Evolutionary conservation across 176 grass and related monocot species (phyloP).

Genomic region (Avena eriantha): DNA sequence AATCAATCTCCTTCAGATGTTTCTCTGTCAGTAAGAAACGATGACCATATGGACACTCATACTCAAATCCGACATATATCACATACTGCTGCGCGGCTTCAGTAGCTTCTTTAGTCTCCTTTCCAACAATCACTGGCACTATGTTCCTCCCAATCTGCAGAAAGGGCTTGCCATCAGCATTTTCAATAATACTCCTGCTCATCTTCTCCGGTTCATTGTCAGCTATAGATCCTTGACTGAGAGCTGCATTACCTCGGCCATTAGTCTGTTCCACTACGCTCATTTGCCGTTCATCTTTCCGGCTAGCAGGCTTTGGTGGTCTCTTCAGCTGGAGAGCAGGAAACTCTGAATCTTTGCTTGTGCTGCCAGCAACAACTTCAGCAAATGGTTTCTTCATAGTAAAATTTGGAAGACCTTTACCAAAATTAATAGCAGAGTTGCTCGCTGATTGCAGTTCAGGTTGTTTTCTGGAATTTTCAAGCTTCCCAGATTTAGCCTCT

Average conservation of each 20-base stretch:
- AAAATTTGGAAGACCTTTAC: constrained; percentile 89
- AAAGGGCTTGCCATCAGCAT: constrained; percentile 57
- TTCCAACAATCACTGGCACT: constrained; percentile 63
- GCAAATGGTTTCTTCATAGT: constrained; percentile 91
- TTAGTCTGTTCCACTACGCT: constrained; percentile 56
- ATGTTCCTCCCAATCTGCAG: constrained; percentile 89
- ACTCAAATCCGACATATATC: constrained; percentile 83
- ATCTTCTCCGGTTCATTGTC: constrained; percentile 50
- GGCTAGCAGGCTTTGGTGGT: constrained; percentile 52
- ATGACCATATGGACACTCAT: constrained; percentile 89
- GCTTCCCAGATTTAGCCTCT: constrained; percentile 51
- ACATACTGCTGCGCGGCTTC: constrained; percentile 55
- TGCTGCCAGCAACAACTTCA: constrained; percentile 91
- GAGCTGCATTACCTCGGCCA: constrained; percentile 35
- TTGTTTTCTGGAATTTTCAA: constrained; percentile 60
- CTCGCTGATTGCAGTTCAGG: constrained; percentile 47
- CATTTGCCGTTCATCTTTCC: constrained; percentile 52
- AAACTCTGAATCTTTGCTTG: constrained; percentile 71
- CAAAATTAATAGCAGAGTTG: constrained; percentile 64
- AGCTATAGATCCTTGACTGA: constrained; percentile 57
- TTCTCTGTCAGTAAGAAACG: constrained; percentile 89
- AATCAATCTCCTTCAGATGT: constrained; percentile 70
- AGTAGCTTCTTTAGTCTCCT: constrained; percentile 60
- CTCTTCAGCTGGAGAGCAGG: constrained; percentile 80
- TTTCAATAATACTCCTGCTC: constrained; percentile 40